Conservation (phyloP, 495 filamentous ascomycete genomes). For the Aspergillus biplanus region DNA sequence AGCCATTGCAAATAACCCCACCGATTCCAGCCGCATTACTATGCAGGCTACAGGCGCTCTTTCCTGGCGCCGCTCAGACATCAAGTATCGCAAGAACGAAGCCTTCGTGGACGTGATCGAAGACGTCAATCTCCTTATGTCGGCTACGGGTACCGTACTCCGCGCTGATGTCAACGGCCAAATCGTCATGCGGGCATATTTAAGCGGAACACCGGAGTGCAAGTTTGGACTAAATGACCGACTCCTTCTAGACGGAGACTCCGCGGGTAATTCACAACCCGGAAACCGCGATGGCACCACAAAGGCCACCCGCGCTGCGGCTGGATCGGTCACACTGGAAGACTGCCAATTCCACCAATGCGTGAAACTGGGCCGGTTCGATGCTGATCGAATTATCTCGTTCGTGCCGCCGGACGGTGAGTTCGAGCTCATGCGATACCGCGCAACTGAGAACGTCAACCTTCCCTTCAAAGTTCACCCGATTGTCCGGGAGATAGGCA, state of each 20-base stretch:
- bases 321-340: slow-evolving; percentile 93
- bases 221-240: slow-evolving; percentile 99
- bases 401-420: slow-evolving; percentile 98
- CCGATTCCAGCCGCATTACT: slow-evolving; percentile 92
- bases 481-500: slow-evolving; percentile 96
- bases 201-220: slow-evolving; percentile 95
- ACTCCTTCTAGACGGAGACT: slow-evolving; percentile 71
- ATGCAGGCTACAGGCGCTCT: slow-evolving; percentile 98
- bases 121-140: slow-evolving; percentile 99
- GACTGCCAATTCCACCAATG: slow-evolving; percentile 99
- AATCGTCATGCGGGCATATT: slow-evolving; percentile 98
- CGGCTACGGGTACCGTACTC: slow-evolving; percentile 89
- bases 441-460: slow-evolving; percentile 99
- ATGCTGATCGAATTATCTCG: slow-evolving; percentile 95
- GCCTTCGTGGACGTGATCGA: slow-evolving; percentile 99
- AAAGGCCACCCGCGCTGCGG: slow-evolving; percentile 92
- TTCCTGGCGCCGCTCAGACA: slow-evolving; percentile 94
- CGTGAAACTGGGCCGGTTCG: slow-evolving; percentile 96
- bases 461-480: slow-evolving; percentile 98
- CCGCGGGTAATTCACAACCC: slow-evolving; percentile 42
- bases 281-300: slow-evolving; percentile 42
- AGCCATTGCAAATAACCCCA: slow-evolving; percentile 70
- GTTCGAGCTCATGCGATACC: slow-evolving; percentile 99
- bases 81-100: slow-evolving; percentile 99
- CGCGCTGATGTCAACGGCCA: slow-evolving; percentile 97